A percentile compares a stretch with the other conserved stretches of the same genome.
phyloP scores from a whole-genome alignment of 495 filamentous ascomycete genomes.

The Aeminium ludgeri region DNA sequence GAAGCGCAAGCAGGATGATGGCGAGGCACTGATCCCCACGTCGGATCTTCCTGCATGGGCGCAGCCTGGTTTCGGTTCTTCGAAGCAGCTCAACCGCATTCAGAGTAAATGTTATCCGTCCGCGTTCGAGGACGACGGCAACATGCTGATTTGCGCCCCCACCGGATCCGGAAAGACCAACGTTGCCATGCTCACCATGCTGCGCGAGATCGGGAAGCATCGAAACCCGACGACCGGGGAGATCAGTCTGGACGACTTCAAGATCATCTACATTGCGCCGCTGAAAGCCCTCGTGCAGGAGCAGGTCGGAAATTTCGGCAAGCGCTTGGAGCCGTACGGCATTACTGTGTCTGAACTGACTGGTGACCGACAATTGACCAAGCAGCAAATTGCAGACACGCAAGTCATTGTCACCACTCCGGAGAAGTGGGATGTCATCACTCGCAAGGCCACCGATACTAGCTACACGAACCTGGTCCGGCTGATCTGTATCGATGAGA shows the following conservation, averaged over 20 bases:
- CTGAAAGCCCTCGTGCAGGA: conserved; percentile 93
- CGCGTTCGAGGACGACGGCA: conserved; percentile 88
- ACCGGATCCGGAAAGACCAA: conserved; percentile 98
- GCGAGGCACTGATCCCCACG: conserved; percentile 64
- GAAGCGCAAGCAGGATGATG: conserved; percentile 62
- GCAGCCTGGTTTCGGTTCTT: conserved; percentile 61
- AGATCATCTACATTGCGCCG: conserved; percentile 89
- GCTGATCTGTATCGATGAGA: conserved; percentile 92
- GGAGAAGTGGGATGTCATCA: conserved; percentile 99
- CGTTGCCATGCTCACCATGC: conserved; percentile 91
- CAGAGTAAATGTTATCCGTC: conserved; percentile 83
- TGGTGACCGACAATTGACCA: conserved; percentile 94
- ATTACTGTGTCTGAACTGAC: conserved; percentile 87
- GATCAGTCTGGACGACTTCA: conserved; percentile 89
- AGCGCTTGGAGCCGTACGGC: conserved; percentile 74
- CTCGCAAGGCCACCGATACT: conserved; percentile 88
- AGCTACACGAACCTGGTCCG: conserved; percentile 95
- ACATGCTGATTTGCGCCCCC: conserved; percentile 93
- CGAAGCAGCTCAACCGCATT: conserved; percentile 77
- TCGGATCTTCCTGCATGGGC: conserved; percentile 88
- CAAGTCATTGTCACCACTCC: conserved; percentile 98
- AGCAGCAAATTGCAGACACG: conserved; percentile 93
- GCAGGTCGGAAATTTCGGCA: conserved; percentile 92
- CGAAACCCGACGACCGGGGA: conserved; percentile 72
- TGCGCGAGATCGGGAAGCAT: conserved; percentile 93